Conservation (phyloP, 1,139 yeast species). For the Magnusiomyces ingens region DNA sequence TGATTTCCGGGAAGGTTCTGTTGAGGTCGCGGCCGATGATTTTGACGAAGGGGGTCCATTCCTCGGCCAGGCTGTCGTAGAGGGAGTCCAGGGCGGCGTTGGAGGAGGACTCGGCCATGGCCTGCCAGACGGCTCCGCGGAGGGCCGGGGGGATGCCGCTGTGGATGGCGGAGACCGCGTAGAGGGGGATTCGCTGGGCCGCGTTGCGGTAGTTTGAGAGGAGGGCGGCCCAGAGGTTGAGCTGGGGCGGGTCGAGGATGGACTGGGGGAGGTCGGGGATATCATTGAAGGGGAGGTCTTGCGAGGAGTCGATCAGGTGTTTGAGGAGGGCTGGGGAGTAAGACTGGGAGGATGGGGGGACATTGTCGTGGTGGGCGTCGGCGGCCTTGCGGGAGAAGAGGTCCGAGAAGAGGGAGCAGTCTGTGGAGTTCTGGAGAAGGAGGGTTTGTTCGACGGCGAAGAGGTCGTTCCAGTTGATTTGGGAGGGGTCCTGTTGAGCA, state of each 20-base stretch:
- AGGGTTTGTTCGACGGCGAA: slow-evolving; percentile 10
- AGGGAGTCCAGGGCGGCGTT: slow-evolving; percentile 31
- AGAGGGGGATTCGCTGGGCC: slow-evolving; percentile 30
- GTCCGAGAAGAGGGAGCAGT: slow-evolving; percentile 11
- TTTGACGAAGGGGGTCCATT: slow-evolving; percentile 41
- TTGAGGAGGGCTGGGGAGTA: slow-evolving; percentile 7
- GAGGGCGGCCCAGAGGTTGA: slow-evolving; percentile 34
- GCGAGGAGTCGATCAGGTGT: slow-evolving; percentile 10
- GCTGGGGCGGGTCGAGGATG: slow-evolving; percentile 26
- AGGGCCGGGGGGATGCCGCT: slow-evolving; percentile 37
- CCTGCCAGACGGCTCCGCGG: slow-evolving; percentile 35
- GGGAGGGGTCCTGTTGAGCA: no score
- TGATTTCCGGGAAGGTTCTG: slow-evolving; percentile 55
- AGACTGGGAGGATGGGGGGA: slow-evolving; percentile 5
- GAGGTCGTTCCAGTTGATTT: slow-evolving; percentile 14
- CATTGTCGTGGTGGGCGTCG: slow-evolving; percentile 14
- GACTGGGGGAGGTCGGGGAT: slow-evolving; percentile 23
- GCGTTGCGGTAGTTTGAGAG: slow-evolving; percentile 32
- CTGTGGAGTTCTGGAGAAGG: slow-evolving; percentile 9
- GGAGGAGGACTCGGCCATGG: slow-evolving; percentile 33
- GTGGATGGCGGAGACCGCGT: slow-evolving; percentile 29
- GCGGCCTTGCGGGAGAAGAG: slow-evolving; percentile 9
- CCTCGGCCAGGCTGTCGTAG: slow-evolving; percentile 38
- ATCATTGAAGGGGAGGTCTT: slow-evolving; percentile 20
- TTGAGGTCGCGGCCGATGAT: slow-evolving; percentile 58